These are phyloP conservation scores for Phycomyces nitens DNA, from an alignment of 192 early-diverging fungal species.

Conservation along the genomic window DNA sequence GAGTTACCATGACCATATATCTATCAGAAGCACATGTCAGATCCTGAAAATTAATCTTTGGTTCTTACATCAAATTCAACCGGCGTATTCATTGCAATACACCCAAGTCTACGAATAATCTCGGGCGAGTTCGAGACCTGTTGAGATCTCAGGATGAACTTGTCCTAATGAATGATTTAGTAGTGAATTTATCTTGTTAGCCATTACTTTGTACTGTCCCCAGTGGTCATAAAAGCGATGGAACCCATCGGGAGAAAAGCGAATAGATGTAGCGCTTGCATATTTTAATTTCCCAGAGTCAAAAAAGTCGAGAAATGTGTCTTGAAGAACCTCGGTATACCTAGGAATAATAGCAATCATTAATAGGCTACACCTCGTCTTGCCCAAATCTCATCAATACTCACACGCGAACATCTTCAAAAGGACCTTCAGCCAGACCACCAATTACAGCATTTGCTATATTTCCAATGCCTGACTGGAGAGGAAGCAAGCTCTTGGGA, in stretches of 20 bases:
- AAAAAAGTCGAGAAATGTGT: conserved; percentile 42
- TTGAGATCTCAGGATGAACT: conserved; percentile 37
- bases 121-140: conserved; percentile 45
- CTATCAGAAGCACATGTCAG: background rate
- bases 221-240: conserved; percentile 39
- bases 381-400: conserved; percentile 4
- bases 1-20: conserved; percentile 45
- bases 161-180: conserved; percentile 8
- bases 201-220: conserved; percentile 37
- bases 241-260: conserved; percentile 41
- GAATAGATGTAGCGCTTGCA: conserved; percentile 35
- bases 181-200: background rate
- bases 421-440: conserved; percentile 36
- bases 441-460: conserved; percentile 45
- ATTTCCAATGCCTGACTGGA: conserved; percentile 44
- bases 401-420: conserved; percentile 39
- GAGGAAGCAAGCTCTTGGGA: conserved; percentile 32
- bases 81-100: conserved; percentile 45
- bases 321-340: conserved; percentile 43
- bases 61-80: conserved; percentile 37
- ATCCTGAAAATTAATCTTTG: no score
- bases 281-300: conserved; percentile 31
- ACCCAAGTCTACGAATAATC: conserved; percentile 39
- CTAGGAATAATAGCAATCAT: conserved; percentile 1
- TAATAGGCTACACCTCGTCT: no score